A percentile compares a stretch with the other conserved stretches of the same genome.
These are phyloP conservation scores for Lyophyllum atratum DNA, from an alignment of 768 basidiomycete species.

Conservation along the genomic window DNA sequence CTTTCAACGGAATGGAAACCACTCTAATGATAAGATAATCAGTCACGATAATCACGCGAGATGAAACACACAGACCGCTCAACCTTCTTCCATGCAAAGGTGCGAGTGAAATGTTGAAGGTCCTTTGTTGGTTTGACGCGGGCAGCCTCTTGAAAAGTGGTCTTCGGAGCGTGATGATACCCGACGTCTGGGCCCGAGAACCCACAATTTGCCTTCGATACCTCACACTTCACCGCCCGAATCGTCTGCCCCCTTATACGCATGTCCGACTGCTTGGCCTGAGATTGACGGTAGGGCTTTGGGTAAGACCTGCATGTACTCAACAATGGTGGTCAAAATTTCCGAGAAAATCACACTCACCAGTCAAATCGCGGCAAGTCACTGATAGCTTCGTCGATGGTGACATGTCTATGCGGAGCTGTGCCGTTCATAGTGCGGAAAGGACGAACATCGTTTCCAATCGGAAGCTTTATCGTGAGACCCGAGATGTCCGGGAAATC, in stretches of 20 bases:
- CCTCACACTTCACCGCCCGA: constrained; percentile 39
- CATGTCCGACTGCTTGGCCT: constrained; percentile 18
- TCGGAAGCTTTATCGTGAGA: constrained; percentile 54
- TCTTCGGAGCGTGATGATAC: constrained; percentile 37
- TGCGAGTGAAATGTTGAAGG: constrained; percentile 70
- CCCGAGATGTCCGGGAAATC: constrained; percentile 43
- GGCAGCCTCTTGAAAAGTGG: constrained; percentile 48
- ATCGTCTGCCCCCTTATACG: constrained; percentile 23
- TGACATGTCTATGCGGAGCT: constrained; percentile 58
- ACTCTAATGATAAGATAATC: constrained; percentile 41
- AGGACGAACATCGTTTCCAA: constrained; percentile 39
- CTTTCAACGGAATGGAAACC: constrained; percentile 54
- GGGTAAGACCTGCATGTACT: constrained; percentile 40
- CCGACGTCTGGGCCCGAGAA: constrained; percentile 27
- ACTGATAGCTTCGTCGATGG: constrained; percentile 71
- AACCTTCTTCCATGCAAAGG: constrained; percentile 50
- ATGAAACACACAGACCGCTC: constrained; percentile 47
- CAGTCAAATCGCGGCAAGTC: constrained; percentile 78
- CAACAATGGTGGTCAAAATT: background rate
- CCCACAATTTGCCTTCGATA: constrained; percentile 36
- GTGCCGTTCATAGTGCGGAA: constrained; percentile 50
- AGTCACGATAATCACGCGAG: background rate
- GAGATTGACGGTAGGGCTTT: constrained; percentile 14
- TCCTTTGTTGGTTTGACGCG: constrained; percentile 46
- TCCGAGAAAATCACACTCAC: constrained; percentile 37